These are phyloP conservation scores for Lentithecium fluviatile DNA, from an alignment of 495 filamentous ascomycete species.

Conservation along the genomic window DNA sequence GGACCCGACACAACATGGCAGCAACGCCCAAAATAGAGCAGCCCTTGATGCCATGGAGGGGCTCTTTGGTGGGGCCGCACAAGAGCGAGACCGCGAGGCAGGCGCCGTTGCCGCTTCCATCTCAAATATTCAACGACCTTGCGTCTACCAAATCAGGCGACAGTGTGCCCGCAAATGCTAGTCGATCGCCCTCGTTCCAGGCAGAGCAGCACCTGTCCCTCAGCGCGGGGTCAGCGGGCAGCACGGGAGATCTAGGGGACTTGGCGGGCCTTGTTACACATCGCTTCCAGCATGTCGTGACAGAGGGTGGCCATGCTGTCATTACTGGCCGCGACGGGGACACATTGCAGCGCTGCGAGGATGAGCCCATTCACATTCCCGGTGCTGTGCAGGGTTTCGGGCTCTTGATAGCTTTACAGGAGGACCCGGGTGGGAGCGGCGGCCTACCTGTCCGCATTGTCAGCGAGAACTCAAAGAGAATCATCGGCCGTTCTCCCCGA, in stretches of 20 bases:
- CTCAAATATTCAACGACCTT: slow-evolving; percentile 37
- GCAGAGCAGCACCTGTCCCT: slow-evolving; percentile 4
- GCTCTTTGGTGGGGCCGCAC: neutral
- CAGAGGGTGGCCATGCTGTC: slow-evolving; percentile 78
- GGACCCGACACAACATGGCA: neutral
- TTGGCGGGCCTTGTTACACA: slow-evolving; percentile 55
- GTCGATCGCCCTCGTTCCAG: neutral
- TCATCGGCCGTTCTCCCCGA: slow-evolving; percentile 77
- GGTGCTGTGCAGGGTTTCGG: slow-evolving; percentile 90
- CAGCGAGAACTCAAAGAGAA: slow-evolving; percentile 78
- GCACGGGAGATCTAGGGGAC: slow-evolving; percentile 37
- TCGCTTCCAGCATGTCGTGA: slow-evolving; percentile 77
- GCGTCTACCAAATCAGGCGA: slow-evolving; percentile 21
- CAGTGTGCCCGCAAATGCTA: slow-evolving; percentile 1
- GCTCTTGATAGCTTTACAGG: slow-evolving; percentile 70
- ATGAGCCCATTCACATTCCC: slow-evolving; percentile 90
- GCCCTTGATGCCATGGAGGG: neutral
- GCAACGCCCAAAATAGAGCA: neutral
- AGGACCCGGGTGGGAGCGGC: slow-evolving; percentile 65
- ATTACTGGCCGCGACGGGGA: slow-evolving; percentile 75
- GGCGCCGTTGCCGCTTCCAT: slow-evolving; percentile 14
- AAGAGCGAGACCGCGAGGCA: slow-evolving; percentile 7
- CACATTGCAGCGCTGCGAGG: slow-evolving; percentile 75
- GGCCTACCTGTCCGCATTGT: slow-evolving; percentile 70
- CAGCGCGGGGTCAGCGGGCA: slow-evolving; percentile 20